A percentile compares a stretch with the other conserved stretches of the same genome.
Conservation (phyloP, 2,329 filamentous ascomycete genomes). For the Clonostachys rosea region DNA sequence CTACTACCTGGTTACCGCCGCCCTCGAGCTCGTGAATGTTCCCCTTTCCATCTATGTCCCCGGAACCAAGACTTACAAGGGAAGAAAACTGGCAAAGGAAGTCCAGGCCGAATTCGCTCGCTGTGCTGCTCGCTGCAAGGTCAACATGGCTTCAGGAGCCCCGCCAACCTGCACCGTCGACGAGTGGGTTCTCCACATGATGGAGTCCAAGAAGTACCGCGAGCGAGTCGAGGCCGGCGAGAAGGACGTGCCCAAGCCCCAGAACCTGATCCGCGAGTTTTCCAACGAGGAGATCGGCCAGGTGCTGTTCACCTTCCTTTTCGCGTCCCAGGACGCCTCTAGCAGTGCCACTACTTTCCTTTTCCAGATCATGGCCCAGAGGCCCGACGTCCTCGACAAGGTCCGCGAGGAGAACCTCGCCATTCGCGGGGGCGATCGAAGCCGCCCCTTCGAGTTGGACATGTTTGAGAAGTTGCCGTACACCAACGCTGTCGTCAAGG, state of each 20-base stretch:
- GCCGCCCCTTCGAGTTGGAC: conserved; percentile 29
- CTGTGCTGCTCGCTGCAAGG: conserved; percentile 68
- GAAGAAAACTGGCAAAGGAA: conserved; percentile 70
- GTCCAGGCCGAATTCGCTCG: conserved; percentile 66
- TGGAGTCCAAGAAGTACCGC: conserved; percentile 64
- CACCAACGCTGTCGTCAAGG: conserved; percentile 47
- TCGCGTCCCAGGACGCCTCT: conserved; percentile 47
- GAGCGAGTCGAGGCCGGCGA: conserved; percentile 58
- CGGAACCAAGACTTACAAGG: conserved; percentile 72
- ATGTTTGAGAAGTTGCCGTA: conserved; percentile 46
- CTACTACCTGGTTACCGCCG: conserved; percentile 73
- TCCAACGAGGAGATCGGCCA: conserved; percentile 41
- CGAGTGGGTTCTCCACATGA: conserved; percentile 71
- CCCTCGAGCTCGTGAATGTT: conserved; percentile 76
- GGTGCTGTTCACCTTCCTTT: conserved; percentile 48
- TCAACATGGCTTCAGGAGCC: conserved; percentile 65
- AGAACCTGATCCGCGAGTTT: conserved; percentile 43
- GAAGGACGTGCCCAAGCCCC: conserved; percentile 30
- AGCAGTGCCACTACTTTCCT: conserved; percentile 49
- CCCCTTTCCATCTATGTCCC: conserved; percentile 66
- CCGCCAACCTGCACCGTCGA: conserved; percentile 71
- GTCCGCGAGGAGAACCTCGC: conserved; percentile 41
- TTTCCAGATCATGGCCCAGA: conserved; percentile 45
- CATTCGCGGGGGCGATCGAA: conserved; percentile 33
- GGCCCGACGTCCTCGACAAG: conserved; percentile 39